Evolutionary conservation across 1,284 basidiomycete genomes (phyloP), one percentile per base, ranked within the genome.

Genomic region (Coniophora puteana): DNA sequence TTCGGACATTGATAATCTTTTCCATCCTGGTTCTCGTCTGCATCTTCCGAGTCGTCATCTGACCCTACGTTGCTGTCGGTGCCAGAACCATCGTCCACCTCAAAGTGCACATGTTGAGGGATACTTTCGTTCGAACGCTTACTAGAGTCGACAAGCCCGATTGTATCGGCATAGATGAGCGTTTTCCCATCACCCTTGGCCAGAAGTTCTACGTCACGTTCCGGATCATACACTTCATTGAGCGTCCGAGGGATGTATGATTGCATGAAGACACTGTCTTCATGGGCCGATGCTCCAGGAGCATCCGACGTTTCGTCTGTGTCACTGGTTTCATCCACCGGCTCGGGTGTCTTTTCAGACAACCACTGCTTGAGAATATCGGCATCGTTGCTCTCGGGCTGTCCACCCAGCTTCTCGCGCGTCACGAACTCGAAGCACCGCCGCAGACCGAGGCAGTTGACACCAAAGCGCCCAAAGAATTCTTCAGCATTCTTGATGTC

Each of bases 401-500:
- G 55, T 12, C 59, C 65, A 14, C 51, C 53, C 14, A 78, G 48
- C 25, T 58, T 66, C 34, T 83, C 84, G 47, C 69, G 74, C 2
- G 86, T 92, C 33, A 95, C 72, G 53, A 93, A 95, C 51, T 95
- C 93, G 63, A 98, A 99, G 28, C 83, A 83, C 25, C 79, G 72
- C 38, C 89, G 72, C 25, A 97, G 65, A 2, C 95, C 94, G 25
- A 99, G 69, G 43, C 85, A 87, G 30, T 56, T 65, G 32, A 89
- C 83, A 1, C 91, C 91, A 17, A 83, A 75, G 46, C 82, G 72
- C 2, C 75, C 71, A 62, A 98, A 99, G 63, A 91, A 99, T 29
- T 93, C 92, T 49, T 98, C 93, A 28, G 95, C 73, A 61, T 99
- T 98, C 51, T 81, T 83, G 37, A 99, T 76, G 63, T 99, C 96